Base-by-base conservation (phyloP, 73 alveolate species). In the Stentor roeselii region DNA sequence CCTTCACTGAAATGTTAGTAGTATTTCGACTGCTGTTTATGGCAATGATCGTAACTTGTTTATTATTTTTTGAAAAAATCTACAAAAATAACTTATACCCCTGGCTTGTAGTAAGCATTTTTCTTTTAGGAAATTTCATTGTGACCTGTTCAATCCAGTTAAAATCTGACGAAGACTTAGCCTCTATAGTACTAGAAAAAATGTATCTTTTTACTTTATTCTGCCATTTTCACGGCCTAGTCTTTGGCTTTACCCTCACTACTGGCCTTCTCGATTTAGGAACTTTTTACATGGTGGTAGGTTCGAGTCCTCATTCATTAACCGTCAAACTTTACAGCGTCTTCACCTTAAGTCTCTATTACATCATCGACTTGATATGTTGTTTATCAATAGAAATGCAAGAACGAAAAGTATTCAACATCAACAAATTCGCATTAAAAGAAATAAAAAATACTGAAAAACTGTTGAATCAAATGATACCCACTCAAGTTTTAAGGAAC, bases 401-500 rank as follows among this genome's bases (percentile, higher is more conserved):
- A 76, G 84, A 15, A 39, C 32, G 84, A 41, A 76, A 35, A 35
- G 11, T 21, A 0, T 76, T 27, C 2, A 35, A 76, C 39, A 15
- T 76, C 6, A 76, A 76, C 39, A 41, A 39, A 76, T 41, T 15
- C 3, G 84, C 84, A 30, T n/a, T 36, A 21, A 41, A 37, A n/a
- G 84, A 76, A 76, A 76, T 76, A 39, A 37, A 76, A 76, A 76
- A 34, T n/a, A 76, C 84, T 21, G 84, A 76, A 21, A 76, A 76
- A 40, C 84, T 76, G 0, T 40, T 76, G 0, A 76, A 35, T 35
- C 74, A 76, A 2, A 15, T 76, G 34, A 76, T 76, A 36, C 84
- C 84, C 6, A 32, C 84, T 21, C 84, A 76, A 27, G 84, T 76
- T 21, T 40, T 76, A 15, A 76, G 67, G 60, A 92, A 94, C 75